Percentiles rank a stretch among this genome's conserved stretches.
Evolutionary conservation across 352 stramenopile genomes (phyloP).

Genomic region (Pythium dissimile): DNA sequence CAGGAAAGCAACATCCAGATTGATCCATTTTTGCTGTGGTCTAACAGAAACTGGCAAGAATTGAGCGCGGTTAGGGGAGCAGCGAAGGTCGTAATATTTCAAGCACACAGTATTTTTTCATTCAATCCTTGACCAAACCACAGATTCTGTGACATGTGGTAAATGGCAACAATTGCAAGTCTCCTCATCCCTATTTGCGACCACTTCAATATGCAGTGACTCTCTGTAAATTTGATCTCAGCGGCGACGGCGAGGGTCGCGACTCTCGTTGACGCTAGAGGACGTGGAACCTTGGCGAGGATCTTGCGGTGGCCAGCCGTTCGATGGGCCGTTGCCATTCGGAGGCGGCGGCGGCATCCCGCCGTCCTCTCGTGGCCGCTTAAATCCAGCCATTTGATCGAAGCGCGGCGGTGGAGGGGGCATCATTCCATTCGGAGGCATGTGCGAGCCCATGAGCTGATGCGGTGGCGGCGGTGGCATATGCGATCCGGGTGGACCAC

Average conservation of each 20-base stretch:
- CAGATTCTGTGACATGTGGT: constrained; percentile 11
- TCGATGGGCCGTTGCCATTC: background rate
- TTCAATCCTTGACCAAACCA: too few species aligned
- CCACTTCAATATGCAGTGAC: background rate
- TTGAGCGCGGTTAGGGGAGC: constrained; percentile 17
- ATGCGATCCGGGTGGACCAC: constrained; percentile 5
- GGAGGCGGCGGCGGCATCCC: constrained; percentile 3
- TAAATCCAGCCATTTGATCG: constrained; percentile 21
- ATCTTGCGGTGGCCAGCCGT: constrained; percentile 1
- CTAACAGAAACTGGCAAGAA: background rate
- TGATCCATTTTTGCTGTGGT: too few species aligned
- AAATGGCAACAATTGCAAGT: too few species aligned
- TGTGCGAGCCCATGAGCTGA: constrained; percentile 15
- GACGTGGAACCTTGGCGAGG: constrained; percentile 9
- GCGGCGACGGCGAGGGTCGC: constrained; percentile 25
- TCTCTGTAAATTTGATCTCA: background rate
- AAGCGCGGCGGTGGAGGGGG: constrained; percentile 19
- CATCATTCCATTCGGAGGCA: constrained; percentile 5
- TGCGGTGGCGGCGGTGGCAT: constrained; percentile 18
- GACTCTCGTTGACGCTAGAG: constrained; percentile 27
- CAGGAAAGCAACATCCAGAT: too few species aligned
- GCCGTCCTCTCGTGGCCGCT: constrained; percentile 20
- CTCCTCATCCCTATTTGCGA: background rate
- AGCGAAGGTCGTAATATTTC: background rate
- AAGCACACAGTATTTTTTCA: constrained; percentile 3